Evolutionary conservation across 441 rosid species (phyloP), one percentile per base, ranked within the genome.

Genomic region (Syzygium malaccense): DNA sequence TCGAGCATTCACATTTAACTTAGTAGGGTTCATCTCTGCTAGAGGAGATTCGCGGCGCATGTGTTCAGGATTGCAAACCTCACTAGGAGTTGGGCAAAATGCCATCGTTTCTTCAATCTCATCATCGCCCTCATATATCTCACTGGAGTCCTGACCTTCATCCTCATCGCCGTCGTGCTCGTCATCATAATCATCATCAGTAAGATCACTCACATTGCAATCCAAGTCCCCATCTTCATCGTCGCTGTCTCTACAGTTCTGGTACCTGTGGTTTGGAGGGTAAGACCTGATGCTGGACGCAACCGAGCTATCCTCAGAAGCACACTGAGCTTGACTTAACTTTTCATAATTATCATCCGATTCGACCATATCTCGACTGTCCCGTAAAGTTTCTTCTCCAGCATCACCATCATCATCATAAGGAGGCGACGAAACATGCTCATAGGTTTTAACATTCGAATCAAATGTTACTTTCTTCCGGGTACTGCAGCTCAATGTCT

Each of bases 221-320:
- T 93, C 97, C 57, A 95, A 88, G 87, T 90, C 95, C 88, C 92
- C 94, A 14, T 90, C 94, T 86, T 26, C 68, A 85, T 96, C 98
- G 53, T 96, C 99, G 54, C 98, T 96, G 55, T 97, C 99, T 91
- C 98, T 93, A 88, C 98, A 96, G 86, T 95, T 96, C 94, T 92
- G 96, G 86, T 98, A 98, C 91, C 99, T 93, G 85, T 95, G 95
- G 84, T 91, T 97, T 6, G 96, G 88, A 90, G 98, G 97, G 90
- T 86, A 94, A 57, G 95, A 94, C 1, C 94, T 93, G 33, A 91
- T 91, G 87, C 93, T 95, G 26, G 90, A 91, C 3, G 89, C 90
- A 75, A 92, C 89, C 0, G 94, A 92, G 92, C 91, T 90, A 33
- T 90, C 94, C 88, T 92, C 97, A 88, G 96, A 93, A 89, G 95